phyloP scores from a whole-genome alignment of 441 rosid species.

The Adansonia grandidieri region DNA sequence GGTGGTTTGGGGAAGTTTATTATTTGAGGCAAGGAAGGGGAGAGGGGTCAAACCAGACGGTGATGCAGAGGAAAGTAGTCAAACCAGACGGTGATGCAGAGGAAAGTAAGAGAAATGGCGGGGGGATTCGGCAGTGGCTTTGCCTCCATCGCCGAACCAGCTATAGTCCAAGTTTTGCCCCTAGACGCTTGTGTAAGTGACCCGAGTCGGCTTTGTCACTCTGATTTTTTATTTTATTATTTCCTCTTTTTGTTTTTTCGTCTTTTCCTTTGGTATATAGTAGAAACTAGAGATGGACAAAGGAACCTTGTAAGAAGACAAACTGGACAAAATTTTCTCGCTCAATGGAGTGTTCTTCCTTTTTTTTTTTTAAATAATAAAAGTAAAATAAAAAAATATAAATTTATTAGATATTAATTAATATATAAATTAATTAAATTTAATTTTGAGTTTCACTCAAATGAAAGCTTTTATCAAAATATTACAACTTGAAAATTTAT shows the following conservation, averaged over 20 bases:
- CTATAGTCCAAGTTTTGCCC: not conserved
- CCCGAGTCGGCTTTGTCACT: not conserved
- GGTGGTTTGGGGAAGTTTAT: not conserved
- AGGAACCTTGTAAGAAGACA: too few relatives aligned
- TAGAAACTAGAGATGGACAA: too few relatives aligned
- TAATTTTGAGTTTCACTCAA: too few relatives aligned
- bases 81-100: not conserved
- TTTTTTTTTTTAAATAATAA: too few relatives aligned
- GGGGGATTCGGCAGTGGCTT: constrained; percentile 34
- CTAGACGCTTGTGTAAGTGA: not conserved
- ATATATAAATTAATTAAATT: too few relatives aligned
- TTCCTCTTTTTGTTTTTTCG: not conserved
- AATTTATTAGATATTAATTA: too few relatives aligned
- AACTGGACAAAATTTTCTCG: too few relatives aligned
- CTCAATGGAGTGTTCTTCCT: too few relatives aligned
- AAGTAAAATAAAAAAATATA: too few relatives aligned
- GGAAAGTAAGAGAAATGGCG: constrained; percentile 11
- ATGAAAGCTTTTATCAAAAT: too few relatives aligned
- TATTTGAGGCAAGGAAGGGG: not conserved
- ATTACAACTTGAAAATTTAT: too few relatives aligned
- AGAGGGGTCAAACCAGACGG: not conserved
- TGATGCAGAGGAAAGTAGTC: not conserved
- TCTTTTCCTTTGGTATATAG: not conserved
- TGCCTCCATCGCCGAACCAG: constrained; percentile 44
- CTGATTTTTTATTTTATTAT: not conserved